Percentiles rank a stretch among this genome's conserved stretches.
Conservation (phyloP, 2,329 filamentous ascomycete genomes). For the Sporothrix dimorphospora region DNA sequence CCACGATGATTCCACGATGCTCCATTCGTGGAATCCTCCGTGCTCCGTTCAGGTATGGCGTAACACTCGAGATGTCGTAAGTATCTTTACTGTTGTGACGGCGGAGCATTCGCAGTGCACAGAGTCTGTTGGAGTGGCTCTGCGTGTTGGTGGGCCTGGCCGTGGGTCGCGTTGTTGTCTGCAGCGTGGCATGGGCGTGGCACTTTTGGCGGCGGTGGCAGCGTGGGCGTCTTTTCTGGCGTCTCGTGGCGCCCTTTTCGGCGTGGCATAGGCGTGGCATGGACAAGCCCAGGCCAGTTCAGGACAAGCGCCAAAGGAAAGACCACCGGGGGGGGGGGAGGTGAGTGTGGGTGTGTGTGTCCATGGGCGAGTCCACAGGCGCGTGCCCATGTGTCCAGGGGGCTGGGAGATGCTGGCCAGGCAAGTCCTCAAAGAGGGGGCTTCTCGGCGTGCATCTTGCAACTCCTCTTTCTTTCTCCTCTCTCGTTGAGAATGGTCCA, state of each 20-base stretch:
- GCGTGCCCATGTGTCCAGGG: no score
- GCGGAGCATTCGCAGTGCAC: neutral
- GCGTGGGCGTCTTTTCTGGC: neutral
- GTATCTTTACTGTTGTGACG: slow-evolving; percentile 7
- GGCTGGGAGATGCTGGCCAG: neutral
- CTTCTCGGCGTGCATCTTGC: neutral
- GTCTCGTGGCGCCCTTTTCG: neutral
- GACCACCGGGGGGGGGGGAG: no score
- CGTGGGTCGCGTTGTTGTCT: no score
- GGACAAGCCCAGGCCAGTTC: neutral
- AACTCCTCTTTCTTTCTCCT: neutral
- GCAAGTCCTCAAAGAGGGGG: neutral
- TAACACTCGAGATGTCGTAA: neutral
- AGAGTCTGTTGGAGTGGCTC: neutral
- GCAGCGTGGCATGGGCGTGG: neutral
- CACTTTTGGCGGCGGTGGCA: neutral
- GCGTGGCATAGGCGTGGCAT: slow-evolving; percentile 2
- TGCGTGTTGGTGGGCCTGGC: no score
- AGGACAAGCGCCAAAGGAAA: neutral
- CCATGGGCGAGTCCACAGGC: neutral
- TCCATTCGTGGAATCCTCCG: neutral
- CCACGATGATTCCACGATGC: neutral
- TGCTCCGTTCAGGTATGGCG: neutral
- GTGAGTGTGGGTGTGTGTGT: no score
- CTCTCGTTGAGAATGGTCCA: neutral